Evolutionary conservation across 192 early-diverging fungal species (phyloP), one percentile per base, ranked within the genome.

Genomic region (Haplosporangium gracile): DNA sequence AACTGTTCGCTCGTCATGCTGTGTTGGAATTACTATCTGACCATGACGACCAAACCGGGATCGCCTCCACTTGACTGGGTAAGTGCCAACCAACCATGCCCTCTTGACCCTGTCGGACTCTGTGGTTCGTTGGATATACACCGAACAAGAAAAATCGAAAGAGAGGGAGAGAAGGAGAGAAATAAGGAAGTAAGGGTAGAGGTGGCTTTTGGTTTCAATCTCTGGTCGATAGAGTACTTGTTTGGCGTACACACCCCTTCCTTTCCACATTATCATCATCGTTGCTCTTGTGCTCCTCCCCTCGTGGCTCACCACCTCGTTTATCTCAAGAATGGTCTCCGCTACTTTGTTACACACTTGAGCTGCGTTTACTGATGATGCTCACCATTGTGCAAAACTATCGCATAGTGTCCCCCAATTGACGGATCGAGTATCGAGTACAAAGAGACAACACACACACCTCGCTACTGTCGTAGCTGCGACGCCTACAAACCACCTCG

Each of bases 1-100:
- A 96, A 99, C 88, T 69, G 95, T 43, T 90, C 92, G 55, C 91
- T 97, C 15, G 85, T 94, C 34, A 91, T 94, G 43, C 93, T 98
- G 42, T 95, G 92, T 87, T 90, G 95, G 89, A 98, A 98, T 92
- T 99, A 98, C 87, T 94, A 91, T 75, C 88, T 97, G 36, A 95
- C 95, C 16, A 93, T 92, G 69, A 83, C 79, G 3, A 96, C 95
- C 24, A 89, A 95, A 68, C 97, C 98, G 0, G 98, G 98, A 22
- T 75, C 89, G 32, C 94, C 96, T 7, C 97, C 97, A 20, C 77
- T 88, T 20, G 82, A 89, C 63, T 93, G 90, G 89, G 80, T 72
- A 39, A 47, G 43, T 57, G 34, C n/a, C 18, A 29, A 29, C 1
- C 63, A 51, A 10, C 20, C 8, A 2, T 60, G 24, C 75, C 29